phyloP scores from a whole-genome alignment of 306 rosid genomes.

The Begonia masoniana region DNA sequence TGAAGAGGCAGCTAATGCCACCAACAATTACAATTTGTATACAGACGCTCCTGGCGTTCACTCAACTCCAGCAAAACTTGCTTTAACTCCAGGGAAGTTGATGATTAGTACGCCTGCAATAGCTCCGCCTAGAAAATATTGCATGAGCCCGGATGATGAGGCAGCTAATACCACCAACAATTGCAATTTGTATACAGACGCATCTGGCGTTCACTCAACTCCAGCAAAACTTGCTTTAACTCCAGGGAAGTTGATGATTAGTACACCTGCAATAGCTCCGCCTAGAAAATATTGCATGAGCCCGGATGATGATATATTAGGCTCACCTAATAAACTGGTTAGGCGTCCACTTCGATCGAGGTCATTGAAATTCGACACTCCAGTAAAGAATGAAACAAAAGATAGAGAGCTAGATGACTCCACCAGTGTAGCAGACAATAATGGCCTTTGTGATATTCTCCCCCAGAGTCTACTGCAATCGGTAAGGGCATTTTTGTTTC shows the following conservation, averaged over 20 bases:
- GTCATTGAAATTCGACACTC: slow-evolving; percentile 63
- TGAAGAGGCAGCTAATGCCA: slow-evolving; percentile 15
- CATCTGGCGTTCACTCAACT: slow-evolving; percentile 16
- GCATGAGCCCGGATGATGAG: slow-evolving; percentile 45
- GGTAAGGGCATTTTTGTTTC: slow-evolving; percentile 19
- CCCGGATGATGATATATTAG: slow-evolving; percentile 22
- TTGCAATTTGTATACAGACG: slow-evolving; percentile 9
- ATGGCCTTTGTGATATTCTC: slow-evolving; percentile 41
- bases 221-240: slow-evolving; percentile 42
- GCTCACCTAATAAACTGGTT: slow-evolving; percentile 32
- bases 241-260: slow-evolving; percentile 45
- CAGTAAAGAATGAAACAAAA: slow-evolving; percentile 24
- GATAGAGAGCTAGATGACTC: slow-evolving; percentile 16
- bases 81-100: slow-evolving; percentile 38
- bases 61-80: slow-evolving; percentile 43
- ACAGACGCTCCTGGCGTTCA: slow-evolving; percentile 2
- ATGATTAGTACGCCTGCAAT: slow-evolving; percentile 57
- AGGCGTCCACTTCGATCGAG: slow-evolving; percentile 44
- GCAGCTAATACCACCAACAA: slow-evolving; percentile 14
- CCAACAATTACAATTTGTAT: slow-evolving; percentile 16
- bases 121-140: slow-evolving; percentile 33
- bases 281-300: slow-evolving; percentile 50
- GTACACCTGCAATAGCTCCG: slow-evolving; percentile 40
- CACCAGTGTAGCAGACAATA: slow-evolving; percentile 15
- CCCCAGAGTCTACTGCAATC: slow-evolving; percentile 49